These are phyloP conservation scores for Ophiognomonia clavigignenti-juglandacearum DNA, from an alignment of 2,329 filamentous ascomycete species.

Conservation along the genomic window DNA sequence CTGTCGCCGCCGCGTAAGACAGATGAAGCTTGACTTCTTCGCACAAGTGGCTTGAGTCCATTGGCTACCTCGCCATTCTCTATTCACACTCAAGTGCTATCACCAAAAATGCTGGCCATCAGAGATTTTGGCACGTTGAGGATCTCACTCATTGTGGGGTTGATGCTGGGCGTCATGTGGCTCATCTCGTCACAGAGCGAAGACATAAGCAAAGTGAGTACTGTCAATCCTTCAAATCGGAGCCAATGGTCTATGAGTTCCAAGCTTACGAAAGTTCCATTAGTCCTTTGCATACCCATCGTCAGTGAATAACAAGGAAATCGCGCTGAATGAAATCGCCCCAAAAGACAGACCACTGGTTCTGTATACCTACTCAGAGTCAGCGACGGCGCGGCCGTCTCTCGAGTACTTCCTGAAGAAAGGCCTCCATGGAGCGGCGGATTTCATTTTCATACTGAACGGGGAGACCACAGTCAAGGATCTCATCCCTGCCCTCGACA, in stretches of 20 bases:
- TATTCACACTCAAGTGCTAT: too few species aligned
- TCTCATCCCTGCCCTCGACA: constrained; percentile 18
- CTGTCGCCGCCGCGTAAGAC: too few species aligned
- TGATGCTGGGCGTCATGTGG: background rate
- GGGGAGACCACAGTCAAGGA: constrained; percentile 21
- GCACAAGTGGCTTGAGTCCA: too few species aligned
- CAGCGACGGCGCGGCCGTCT: constrained; percentile 22
- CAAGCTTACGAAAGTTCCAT: background rate
- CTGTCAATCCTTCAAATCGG: background rate
- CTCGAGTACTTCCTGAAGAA: constrained; percentile 26
- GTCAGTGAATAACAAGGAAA: too few species aligned
- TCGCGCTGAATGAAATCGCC: too few species aligned
- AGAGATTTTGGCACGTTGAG: background rate
- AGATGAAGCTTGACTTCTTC: too few species aligned
- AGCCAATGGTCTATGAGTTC: background rate
- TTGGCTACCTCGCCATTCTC: too few species aligned
- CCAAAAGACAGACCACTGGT: constrained; percentile 19
- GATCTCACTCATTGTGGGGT: background rate
- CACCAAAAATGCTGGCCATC: background rate
- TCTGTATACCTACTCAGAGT: constrained; percentile 27
- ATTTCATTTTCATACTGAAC: constrained; percentile 31
- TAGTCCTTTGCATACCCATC: too few species aligned
- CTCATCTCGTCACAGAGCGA: background rate
- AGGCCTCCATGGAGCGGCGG: constrained; percentile 26
- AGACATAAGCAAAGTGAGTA: background rate